These are phyloP conservation scores for Betula pendula DNA, from an alignment of 306 rosid genomes.

Conservation along the genomic window DNA sequence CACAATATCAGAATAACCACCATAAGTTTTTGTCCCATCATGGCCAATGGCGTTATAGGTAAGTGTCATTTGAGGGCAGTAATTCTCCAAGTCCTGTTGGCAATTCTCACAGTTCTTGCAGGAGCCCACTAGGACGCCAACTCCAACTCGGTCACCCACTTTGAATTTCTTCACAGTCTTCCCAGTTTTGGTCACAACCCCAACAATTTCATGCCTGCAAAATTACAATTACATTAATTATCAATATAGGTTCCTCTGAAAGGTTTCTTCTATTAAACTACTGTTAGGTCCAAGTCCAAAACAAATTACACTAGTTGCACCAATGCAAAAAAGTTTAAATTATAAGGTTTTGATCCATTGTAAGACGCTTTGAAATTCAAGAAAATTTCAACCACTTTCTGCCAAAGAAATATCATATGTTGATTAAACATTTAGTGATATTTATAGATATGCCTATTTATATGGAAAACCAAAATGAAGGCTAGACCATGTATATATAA, in stretches of 20 bases:
- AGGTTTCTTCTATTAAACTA: not conserved
- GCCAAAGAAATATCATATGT: too few relatives aligned
- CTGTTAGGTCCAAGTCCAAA: too few relatives aligned
- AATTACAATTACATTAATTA: not conserved
- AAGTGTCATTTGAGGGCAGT: conserved; percentile 55
- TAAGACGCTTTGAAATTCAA: too few relatives aligned
- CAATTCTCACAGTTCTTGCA: conserved; percentile 75
- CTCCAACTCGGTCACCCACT: conserved; percentile 85
- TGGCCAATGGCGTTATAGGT: conserved; percentile 56
- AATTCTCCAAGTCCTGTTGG: conserved; percentile 72
- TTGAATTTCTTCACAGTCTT: conserved; percentile 63
- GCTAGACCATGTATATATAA: too few relatives aligned
- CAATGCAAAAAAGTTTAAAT: too few relatives aligned
- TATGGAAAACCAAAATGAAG: too few relatives aligned
- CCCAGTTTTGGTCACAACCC: conserved; percentile 68
- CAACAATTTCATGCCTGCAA: conserved; percentile 87
- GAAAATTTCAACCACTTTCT: too few relatives aligned
- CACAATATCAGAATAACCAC: conserved; percentile 75
- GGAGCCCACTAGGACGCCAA: conserved; percentile 82
- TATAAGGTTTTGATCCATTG: too few relatives aligned
- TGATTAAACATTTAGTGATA: too few relatives aligned
- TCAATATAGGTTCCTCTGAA: not conserved
- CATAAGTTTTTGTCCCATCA: conserved; percentile 63
- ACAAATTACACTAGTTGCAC: too few relatives aligned
- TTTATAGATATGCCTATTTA: too few relatives aligned